Percentiles rank a stretch among this genome's conserved stretches.
Conservation (phyloP, 164 flowering plant genomes). For the Aristolochia contorta region DNA sequence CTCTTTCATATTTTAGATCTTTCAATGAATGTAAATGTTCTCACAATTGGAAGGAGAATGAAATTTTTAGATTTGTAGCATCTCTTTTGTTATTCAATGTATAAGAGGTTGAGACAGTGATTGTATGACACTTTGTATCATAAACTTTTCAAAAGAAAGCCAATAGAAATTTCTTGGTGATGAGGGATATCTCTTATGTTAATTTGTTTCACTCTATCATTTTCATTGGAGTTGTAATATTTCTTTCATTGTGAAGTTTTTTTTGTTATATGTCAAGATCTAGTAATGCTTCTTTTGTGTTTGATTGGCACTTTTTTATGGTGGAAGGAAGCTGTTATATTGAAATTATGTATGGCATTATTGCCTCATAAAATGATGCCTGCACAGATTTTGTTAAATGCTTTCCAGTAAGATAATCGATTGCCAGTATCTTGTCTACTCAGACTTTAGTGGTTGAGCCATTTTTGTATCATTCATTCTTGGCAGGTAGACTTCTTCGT, state of each 20-base stretch:
- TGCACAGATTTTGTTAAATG: no score
- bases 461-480: no score
- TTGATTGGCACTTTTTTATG: no score
- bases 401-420: no score
- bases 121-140: conserved; percentile 21
- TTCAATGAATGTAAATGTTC: conserved; percentile 5
- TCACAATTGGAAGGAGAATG: conserved; percentile 25
- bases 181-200: not conserved
- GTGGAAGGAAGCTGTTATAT: no score
- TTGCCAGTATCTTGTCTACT: no score
- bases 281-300: no score
- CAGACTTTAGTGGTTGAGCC: no score
- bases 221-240: not conserved
- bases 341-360: no score
- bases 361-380: no score
- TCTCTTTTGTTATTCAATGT: conserved; percentile 13
- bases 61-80: conserved; percentile 12
- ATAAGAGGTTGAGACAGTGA: conserved; percentile 11
- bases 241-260: not conserved
- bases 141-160: conserved; percentile 22
- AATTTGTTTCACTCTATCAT: not conserved
- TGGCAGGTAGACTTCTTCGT: no score
- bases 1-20: conserved; percentile 6
- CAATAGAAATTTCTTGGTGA: conserved; percentile 5
- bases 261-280: no score